A percentile compares a stretch with the other conserved stretches of the same genome.
Evolutionary conservation across 2,329 filamentous ascomycete species (phyloP).

Genomic region (Bipolaris victoriae): DNA sequence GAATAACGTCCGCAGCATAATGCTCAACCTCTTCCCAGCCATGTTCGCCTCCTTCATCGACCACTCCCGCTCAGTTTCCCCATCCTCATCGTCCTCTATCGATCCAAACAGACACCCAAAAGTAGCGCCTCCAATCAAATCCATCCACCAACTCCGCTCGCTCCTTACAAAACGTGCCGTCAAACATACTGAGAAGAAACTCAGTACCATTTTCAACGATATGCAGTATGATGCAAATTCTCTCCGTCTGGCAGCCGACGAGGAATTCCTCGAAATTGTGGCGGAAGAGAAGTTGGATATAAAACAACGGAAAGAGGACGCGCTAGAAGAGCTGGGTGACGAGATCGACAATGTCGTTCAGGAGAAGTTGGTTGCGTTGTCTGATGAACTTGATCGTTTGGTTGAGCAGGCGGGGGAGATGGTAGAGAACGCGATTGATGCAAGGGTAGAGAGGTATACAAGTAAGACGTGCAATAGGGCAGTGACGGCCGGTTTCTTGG

Average conservation of each 20-base stretch:
- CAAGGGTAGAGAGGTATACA: background rate
- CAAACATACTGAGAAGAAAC: background rate
- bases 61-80: background rate
- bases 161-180: background rate
- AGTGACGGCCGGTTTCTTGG: background rate
- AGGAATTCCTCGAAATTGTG: slow-evolving; percentile 2
- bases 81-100: background rate
- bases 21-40: background rate
- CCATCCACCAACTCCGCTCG: background rate
- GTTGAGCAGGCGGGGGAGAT: background rate
- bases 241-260: slow-evolving; percentile 3
- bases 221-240: background rate
- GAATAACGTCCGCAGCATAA: background rate
- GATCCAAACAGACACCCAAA: background rate
- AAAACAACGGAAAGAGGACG: background rate
- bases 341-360: slow-evolving; percentile 6
- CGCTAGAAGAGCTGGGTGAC: slow-evolving; percentile 3
- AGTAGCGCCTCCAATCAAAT: background rate
- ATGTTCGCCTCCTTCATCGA: background rate
- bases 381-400: background rate
- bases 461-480: background rate
- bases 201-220: background rate
- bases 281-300: slow-evolving; percentile 4
- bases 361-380: background rate
- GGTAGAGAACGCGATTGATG: slow-evolving; percentile 1